Base-by-base conservation (phyloP, 2,329 filamentous ascomycete genomes). In the Ceratocystis variospora region DNA sequence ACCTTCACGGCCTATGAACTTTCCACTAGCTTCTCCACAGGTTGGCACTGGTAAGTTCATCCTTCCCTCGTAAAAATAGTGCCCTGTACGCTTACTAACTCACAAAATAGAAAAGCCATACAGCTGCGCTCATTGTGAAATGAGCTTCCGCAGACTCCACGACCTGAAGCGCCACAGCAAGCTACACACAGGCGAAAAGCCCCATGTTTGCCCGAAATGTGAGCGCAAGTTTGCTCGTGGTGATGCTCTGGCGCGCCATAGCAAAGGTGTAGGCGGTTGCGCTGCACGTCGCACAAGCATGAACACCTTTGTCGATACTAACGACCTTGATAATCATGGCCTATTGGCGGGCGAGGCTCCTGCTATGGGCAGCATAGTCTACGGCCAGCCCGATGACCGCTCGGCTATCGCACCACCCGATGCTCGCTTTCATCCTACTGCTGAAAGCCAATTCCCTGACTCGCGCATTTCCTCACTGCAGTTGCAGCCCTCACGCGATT, bases 141-240 rank as follows among this genome's bases (percentile, higher is more conserved):
- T 94, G 75, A 86, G 93, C 64, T 99, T 99, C 76, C 85, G 94
- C 66, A 86, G 94, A 69, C 80, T 97, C 63, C 94, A 99, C 74
- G 94, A 99, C 73, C 77, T 99, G 70, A 99, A 99, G 78, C 86
- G 94, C 50, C 94, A 99, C 74, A 91, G 88, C 70, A 99, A 99
- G 77, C 83, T 99, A 25, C 94, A 99, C 73, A 97, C 93, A 0
- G 94, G 94, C 66, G 94, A 99, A 78, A 87, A 95, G 72, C 92
- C 92, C 12, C 94, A 99, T 72, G 88, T 94, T 8, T 99, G 94
- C 72, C 88, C 89, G 50, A 96, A 95, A 74, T 99, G 94, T 74
- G 90, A 95, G 70, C 85, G 94, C 69, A 90, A 92, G 71, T 99
- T 99, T 77, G 94, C 94, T 57, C 87, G 94, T 70, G 94, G 94